Percentiles rank a stretch among this genome's conserved stretches.
These are phyloP conservation scores for Stephanocyclus meneghinianus DNA, from an alignment of 352 stramenopile species.

Conservation along the genomic window DNA sequence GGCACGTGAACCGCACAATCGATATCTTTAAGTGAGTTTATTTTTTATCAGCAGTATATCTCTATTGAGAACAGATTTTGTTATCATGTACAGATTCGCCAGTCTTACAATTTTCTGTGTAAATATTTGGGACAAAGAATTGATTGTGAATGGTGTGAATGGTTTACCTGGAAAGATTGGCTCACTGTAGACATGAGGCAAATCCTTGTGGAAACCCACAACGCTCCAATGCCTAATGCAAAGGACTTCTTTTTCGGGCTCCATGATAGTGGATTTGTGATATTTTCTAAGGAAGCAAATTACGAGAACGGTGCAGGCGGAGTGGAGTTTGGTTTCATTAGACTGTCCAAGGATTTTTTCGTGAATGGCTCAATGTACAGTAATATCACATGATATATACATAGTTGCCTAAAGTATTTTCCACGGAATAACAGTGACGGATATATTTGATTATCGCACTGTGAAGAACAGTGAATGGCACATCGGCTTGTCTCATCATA, in stretches of 20 bases:
- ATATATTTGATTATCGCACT: no score
- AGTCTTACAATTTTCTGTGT: no score
- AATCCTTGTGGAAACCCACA: conserved; percentile 56
- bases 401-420: no score
- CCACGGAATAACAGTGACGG: no score
- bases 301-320: conserved; percentile 24
- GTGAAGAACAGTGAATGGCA: no score
- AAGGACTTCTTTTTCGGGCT: conserved; percentile 50
- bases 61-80: no score
- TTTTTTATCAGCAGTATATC: no score
- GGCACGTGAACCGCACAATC: conserved; percentile 56
- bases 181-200: conserved; percentile 42
- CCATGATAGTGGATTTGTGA: conserved; percentile 54
- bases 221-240: conserved; percentile 47
- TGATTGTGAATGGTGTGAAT: conserved; percentile 59
- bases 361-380: conserved; percentile 32
- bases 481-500: no score
- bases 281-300: conserved; percentile 56
- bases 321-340: conserved; percentile 50
- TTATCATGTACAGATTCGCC: no score
- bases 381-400: not conserved
- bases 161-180: conserved; percentile 49
- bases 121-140: conserved; percentile 6
- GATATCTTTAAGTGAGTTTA: conserved; percentile 58
- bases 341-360: conserved; percentile 46